Conservation (phyloP, 106 monocot genomes). For the Apostasia ramifera region DNA sequence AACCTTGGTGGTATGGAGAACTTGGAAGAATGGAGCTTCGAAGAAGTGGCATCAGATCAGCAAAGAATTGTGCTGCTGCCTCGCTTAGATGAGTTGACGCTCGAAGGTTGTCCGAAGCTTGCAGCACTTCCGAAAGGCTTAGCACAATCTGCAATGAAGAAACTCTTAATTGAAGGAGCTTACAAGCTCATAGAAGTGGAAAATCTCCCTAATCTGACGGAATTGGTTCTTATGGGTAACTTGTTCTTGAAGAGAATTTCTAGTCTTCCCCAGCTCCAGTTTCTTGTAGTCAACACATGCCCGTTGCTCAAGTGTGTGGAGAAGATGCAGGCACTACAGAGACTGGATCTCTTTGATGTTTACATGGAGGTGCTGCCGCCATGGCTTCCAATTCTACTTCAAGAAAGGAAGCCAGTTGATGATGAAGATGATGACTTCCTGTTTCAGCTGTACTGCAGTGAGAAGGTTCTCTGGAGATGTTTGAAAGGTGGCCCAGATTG, state of each 20-base stretch:
- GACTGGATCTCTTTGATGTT: background rate
- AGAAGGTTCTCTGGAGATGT: background rate
- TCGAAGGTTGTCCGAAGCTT: background rate
- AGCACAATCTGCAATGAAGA: background rate
- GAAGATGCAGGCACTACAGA: background rate
- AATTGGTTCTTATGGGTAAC: background rate
- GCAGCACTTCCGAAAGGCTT: background rate
- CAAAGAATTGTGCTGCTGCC: background rate
- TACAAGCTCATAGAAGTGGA: background rate
- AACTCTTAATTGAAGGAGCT: background rate
- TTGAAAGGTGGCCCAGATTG: constrained; percentile 1
- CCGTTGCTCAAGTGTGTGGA: background rate
- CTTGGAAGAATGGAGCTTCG: constrained; percentile 1
- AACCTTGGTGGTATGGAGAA: background rate
- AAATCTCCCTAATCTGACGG: background rate
- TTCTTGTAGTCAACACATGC: background rate
- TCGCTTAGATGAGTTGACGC: background rate
- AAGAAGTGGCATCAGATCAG: background rate
- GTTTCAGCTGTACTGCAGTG: background rate
- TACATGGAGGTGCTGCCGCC: background rate
- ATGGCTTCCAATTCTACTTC: background rate
- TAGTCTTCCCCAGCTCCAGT: background rate
- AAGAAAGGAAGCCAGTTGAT: background rate
- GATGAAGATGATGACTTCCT: background rate
- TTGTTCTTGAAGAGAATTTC: background rate